phyloP scores from a whole-genome alignment of 768 basidiomycete species.

The Neoboletus subvelutipes region DNA sequence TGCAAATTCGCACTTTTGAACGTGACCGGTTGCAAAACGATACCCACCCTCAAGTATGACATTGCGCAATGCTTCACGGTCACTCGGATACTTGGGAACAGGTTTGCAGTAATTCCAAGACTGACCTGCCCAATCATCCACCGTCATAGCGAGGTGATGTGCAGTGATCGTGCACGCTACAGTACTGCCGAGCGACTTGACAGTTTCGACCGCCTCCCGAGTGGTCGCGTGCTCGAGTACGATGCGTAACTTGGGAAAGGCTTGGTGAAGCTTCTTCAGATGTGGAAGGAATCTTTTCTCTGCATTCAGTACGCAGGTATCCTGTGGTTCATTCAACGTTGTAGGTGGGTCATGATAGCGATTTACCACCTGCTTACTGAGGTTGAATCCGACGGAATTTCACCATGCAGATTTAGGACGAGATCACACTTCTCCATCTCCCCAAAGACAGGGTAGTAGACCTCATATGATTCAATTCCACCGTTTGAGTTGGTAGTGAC shows the following conservation, averaged over 20 bases:
- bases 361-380: slow-evolving; percentile 39
- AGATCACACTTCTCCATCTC: slow-evolving; percentile 92
- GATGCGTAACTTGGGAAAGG: slow-evolving; percentile 89
- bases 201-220: slow-evolving; percentile 83
- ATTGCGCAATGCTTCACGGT: slow-evolving; percentile 77
- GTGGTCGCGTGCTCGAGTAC: slow-evolving; percentile 98
- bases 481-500: slow-evolving; percentile 97
- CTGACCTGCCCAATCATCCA: slow-evolving; percentile 97
- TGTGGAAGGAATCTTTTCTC: slow-evolving; percentile 89
- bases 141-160: slow-evolving; percentile 90
- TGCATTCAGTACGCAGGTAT: slow-evolving; percentile 91
- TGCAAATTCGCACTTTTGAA: not conserved
- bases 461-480: slow-evolving; percentile 93
- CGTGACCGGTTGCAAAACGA: not conserved
- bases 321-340: slow-evolving; percentile 42
- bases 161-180: slow-evolving; percentile 97
- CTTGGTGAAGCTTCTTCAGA: slow-evolving; percentile 71
- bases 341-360: not conserved
- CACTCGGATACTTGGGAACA: slow-evolving; percentile 93
- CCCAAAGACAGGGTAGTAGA: slow-evolving; percentile 90
- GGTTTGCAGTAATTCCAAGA: slow-evolving; percentile 97
- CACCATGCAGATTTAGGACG: slow-evolving; percentile 96
- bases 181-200: slow-evolving; percentile 72
- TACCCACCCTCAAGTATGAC: slow-evolving; percentile 70
- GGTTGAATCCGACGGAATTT: slow-evolving; percentile 83